phyloP scores from a whole-genome alignment of 2,329 filamentous ascomycete genomes.

The Dactylella cylindrospora region DNA sequence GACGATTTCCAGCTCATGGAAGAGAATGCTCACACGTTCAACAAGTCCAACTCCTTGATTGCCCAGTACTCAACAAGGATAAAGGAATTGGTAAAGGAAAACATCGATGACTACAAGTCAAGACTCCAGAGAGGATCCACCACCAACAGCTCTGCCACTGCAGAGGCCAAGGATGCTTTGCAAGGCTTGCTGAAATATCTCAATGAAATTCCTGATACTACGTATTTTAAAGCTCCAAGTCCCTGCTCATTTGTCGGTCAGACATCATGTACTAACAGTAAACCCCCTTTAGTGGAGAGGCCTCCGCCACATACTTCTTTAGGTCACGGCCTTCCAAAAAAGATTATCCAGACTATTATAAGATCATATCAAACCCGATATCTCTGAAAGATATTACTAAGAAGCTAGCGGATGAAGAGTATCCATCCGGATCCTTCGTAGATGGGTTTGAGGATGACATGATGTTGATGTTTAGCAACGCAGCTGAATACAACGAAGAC shows the following conservation, averaged over 20 bases:
- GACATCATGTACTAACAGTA: background rate
- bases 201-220: too few relatives aligned
- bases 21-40: constrained; percentile 32
- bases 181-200: constrained; percentile 17
- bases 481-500: constrained; percentile 29
- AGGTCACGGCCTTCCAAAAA: constrained; percentile 13
- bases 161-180: constrained; percentile 8
- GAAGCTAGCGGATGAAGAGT: constrained; percentile 11
- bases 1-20: constrained; percentile 37
- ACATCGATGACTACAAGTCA: constrained; percentile 3
- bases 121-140: constrained; percentile 1
- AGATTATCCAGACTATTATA: constrained; percentile 30
- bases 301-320: constrained; percentile 24
- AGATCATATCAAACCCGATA: constrained; percentile 27
- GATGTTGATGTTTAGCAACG: constrained; percentile 28
- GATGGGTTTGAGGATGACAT: constrained; percentile 27
- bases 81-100: constrained; percentile 12
- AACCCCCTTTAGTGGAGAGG: constrained; percentile 7
- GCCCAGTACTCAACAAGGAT: constrained; percentile 31
- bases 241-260: too few relatives aligned
- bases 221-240: too few relatives aligned
- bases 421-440: constrained; percentile 6
- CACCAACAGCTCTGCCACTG: background rate
- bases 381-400: constrained; percentile 16
- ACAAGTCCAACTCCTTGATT: constrained; percentile 32